Percentiles rank a stretch among this genome's conserved stretches.
These are phyloP conservation scores for Cryphonectria parasitica DNA, from an alignment of 2,329 filamentous ascomycete species.

Conservation along the genomic window DNA sequence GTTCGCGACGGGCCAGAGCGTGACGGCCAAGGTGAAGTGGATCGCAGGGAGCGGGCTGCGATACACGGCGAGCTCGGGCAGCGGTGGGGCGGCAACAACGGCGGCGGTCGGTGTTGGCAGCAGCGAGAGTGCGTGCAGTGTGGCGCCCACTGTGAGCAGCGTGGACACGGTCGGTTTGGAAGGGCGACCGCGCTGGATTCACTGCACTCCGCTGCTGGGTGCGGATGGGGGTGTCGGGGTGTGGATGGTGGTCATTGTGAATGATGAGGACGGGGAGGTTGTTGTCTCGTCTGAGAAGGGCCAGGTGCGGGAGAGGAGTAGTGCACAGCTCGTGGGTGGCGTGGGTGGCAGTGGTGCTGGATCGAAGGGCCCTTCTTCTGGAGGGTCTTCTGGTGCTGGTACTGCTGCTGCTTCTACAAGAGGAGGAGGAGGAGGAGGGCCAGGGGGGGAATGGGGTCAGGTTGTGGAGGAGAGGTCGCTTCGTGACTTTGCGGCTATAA, in stretches of 20 bases:
- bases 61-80: slow-evolving; percentile 2
- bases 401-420: background rate
- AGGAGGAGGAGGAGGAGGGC: background rate
- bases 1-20: slow-evolving; percentile 68
- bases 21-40: slow-evolving; percentile 78
- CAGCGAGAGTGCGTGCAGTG: background rate
- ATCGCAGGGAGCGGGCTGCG: slow-evolving; percentile 46
- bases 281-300: slow-evolving; percentile 1
- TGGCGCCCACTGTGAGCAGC: background rate
- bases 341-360: background rate
- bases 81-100: background rate
- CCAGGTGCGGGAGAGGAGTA: background rate
- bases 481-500: slow-evolving; percentile 20
- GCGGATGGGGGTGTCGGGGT: slow-evolving; percentile 71
- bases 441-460: background rate
- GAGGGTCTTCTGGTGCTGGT: too few relatives aligned
- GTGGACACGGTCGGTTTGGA: slow-evolving; percentile 36
- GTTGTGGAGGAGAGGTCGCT: slow-evolving; percentile 17
- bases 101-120: background rate
- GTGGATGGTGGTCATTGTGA: slow-evolving; percentile 78
- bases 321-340: background rate
- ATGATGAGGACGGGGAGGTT: slow-evolving; percentile 53
- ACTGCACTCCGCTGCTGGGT: slow-evolving; percentile 74
- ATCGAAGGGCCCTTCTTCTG: too few relatives aligned
- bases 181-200: slow-evolving; percentile 73